A percentile compares a stretch with the other conserved stretches of the same genome.
Conservation (phyloP, 352 stramenopile species). For the Pythium brachiatum region DNA sequence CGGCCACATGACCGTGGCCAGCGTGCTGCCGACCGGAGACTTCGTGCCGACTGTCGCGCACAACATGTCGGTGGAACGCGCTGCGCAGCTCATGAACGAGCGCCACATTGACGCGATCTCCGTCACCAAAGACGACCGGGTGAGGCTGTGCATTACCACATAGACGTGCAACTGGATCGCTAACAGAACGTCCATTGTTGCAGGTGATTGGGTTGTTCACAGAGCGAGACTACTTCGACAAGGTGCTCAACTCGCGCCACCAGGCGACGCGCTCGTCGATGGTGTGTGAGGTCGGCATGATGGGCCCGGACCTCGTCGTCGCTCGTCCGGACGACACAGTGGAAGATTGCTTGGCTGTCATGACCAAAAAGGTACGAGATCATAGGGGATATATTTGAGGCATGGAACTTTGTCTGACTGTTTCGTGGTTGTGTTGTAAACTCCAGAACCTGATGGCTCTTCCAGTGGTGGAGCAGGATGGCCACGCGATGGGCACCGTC, state of each 20-base stretch:
- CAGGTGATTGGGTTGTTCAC: conserved; percentile 43
- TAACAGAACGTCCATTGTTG: not conserved
- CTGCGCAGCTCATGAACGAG: conserved; percentile 37
- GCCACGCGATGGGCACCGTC: conserved; percentile 35
- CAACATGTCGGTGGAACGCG: conserved; percentile 34
- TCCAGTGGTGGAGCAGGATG: conserved; percentile 39
- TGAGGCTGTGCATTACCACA: not conserved
- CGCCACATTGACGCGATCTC: conserved; percentile 34
- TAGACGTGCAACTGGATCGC: not conserved
- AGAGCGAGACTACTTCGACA: conserved; percentile 47
- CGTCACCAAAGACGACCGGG: conserved; percentile 35
- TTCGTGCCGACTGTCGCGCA: conserved; percentile 28
- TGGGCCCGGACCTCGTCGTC: conserved; percentile 35
- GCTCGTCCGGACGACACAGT: conserved; percentile 40
- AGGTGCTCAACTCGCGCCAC: conserved; percentile 35
- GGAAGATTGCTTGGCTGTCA: conserved; percentile 37
- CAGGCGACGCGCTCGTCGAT: conserved; percentile 27
- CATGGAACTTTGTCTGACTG: not conserved
- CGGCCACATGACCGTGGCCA: conserved; percentile 15
- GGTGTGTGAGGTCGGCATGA: conserved; percentile 37
- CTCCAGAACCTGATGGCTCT: conserved; percentile 33
- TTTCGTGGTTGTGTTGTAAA: not conserved
- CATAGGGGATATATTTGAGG: not conserved
- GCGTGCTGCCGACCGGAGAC: conserved; percentile 10
- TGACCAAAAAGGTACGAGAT: conserved; percentile 32